Percentiles rank a stretch among this genome's conserved stretches.
These are phyloP conservation scores for Agaricus sinodeliciosus DNA, from an alignment of 768 basidiomycete genomes.

Conservation along the genomic window DNA sequence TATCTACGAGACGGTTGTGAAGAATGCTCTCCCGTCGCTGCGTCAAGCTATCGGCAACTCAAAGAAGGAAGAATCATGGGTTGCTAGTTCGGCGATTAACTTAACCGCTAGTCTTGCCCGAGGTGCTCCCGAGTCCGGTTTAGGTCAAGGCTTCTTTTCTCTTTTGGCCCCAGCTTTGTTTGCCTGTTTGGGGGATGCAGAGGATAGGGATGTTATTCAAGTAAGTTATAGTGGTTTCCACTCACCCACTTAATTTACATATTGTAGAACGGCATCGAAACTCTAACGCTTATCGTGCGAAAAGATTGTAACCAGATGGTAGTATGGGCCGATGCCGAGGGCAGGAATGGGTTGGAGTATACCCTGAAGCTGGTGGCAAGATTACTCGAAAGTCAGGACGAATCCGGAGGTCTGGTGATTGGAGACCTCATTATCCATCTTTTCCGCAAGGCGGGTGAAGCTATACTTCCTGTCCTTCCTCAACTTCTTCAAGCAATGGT, in stretches of 20 bases:
- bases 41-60: constrained; percentile 56
- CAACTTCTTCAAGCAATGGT: constrained; percentile 84
- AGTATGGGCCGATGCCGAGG: constrained; percentile 61
- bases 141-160: constrained; percentile 79
- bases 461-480: constrained; percentile 79
- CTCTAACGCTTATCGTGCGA: constrained; percentile 77
- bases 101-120: constrained; percentile 66
- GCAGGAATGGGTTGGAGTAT: constrained; percentile 70
- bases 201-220: constrained; percentile 85
- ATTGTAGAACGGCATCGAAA: constrained; percentile 69
- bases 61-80: constrained; percentile 60
- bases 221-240: constrained; percentile 27
- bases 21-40: constrained; percentile 67
- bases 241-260: neutral
- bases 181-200: constrained; percentile 55
- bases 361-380: constrained; percentile 72
- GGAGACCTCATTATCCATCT: constrained; percentile 95
- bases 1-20: constrained; percentile 68
- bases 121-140: constrained; percentile 53
- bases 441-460: constrained; percentile 73
- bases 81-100: constrained; percentile 78
- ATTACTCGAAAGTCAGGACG: constrained; percentile 73
- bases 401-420: constrained; percentile 88
- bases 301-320: constrained; percentile 83
- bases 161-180: constrained; percentile 73